These are phyloP conservation scores for Pleurotus djamor DNA, from an alignment of 768 basidiomycete species.

Conservation along the genomic window DNA sequence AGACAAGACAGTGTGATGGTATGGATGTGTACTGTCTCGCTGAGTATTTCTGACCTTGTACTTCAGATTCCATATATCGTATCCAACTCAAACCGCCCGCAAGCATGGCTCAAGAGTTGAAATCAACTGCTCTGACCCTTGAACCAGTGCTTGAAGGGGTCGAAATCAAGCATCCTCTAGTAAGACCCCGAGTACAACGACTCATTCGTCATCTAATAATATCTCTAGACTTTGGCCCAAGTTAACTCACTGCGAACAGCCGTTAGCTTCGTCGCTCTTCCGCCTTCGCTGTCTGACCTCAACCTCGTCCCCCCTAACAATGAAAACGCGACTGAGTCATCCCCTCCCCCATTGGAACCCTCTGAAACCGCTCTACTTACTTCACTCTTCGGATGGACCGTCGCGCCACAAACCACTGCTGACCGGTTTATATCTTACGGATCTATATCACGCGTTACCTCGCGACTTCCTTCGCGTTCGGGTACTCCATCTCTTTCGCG, in stretches of 20 bases:
- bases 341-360: slow-evolving; percentile 10
- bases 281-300: slow-evolving; percentile 8
- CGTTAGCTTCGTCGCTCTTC: slow-evolving; percentile 32
- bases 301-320: slow-evolving; percentile 7
- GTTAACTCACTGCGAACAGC: slow-evolving; percentile 48
- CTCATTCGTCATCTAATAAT: slow-evolving; percentile 5
- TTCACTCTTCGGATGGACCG: slow-evolving; percentile 50
- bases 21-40: slow-evolving; percentile 16
- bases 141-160: slow-evolving; percentile 52
- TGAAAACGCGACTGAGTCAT: background rate
- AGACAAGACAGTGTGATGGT: slow-evolving; percentile 78
- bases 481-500: slow-evolving; percentile 30
- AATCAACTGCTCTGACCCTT: slow-evolving; percentile 48
- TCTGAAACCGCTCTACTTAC: slow-evolving; percentile 43
- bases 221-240: slow-evolving; percentile 53
- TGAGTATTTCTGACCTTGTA: slow-evolving; percentile 2
- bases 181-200: slow-evolving; percentile 27
- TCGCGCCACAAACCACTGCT: slow-evolving; percentile 31
- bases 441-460: slow-evolving; percentile 27
- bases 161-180: slow-evolving; percentile 71
- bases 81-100: slow-evolving; percentile 69
- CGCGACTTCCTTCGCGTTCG: slow-evolving; percentile 23
- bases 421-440: slow-evolving; percentile 19
- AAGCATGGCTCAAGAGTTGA: slow-evolving; percentile 61
- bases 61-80: slow-evolving; percentile 67